These are phyloP conservation scores for Aegilops sharonensis DNA, from an alignment of 176 grass and related monocot genomes.

Conservation along the genomic window DNA sequence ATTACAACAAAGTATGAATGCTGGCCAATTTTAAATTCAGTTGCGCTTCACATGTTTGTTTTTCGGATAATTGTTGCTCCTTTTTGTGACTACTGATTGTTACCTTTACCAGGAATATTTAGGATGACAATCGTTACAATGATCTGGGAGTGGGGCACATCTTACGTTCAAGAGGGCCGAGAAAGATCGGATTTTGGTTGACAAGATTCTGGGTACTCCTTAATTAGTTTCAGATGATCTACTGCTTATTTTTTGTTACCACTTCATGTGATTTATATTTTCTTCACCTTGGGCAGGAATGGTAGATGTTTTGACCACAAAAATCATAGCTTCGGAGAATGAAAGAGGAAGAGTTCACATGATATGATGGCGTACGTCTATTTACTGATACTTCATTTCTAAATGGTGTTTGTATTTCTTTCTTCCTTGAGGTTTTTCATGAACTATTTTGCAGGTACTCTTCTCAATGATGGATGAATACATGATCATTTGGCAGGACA, in stretches of 20 bases:
- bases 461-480: constrained; percentile 82
- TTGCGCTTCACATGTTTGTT: too few relatives aligned
- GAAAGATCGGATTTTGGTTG: constrained; percentile 70
- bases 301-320: constrained; percentile 58
- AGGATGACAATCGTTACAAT: constrained; percentile 88
- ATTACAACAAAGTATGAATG: too few relatives aligned
- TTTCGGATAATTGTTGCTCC: too few relatives aligned
- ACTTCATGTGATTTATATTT: constrained; percentile 14
- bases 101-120: too few relatives aligned
- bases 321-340: constrained; percentile 62
- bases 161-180: constrained; percentile 80
- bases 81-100: too few relatives aligned
- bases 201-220: constrained; percentile 82
- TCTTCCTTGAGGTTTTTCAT: constrained; percentile 24
- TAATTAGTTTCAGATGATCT: constrained; percentile 4
- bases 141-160: constrained; percentile 79
- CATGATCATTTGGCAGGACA: constrained; percentile 62
- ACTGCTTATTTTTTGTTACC: not conserved
- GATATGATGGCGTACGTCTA: constrained; percentile 71
- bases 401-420: not conserved
- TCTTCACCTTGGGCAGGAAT: constrained; percentile 60
- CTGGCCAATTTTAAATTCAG: too few relatives aligned
- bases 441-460: constrained; percentile 53
- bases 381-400: not conserved
- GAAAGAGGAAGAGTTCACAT: constrained; percentile 67